phyloP scores from a whole-genome alignment of 768 basidiomycete species.

The Omphalotus guepiniiformis region DNA sequence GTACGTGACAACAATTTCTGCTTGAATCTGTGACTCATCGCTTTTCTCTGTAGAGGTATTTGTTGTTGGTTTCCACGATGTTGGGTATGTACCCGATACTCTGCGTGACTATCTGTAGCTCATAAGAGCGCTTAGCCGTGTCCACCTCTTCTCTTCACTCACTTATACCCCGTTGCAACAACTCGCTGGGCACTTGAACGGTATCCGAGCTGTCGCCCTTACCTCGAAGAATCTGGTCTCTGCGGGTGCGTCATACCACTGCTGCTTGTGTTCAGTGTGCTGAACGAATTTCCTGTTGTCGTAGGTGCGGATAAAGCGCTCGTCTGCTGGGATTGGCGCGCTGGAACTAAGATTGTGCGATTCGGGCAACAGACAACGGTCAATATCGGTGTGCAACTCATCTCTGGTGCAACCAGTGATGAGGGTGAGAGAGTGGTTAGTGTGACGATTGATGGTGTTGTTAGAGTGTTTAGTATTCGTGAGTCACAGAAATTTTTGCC shows the following conservation, averaged over 20 bases:
- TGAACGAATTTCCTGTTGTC: background rate
- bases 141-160: constrained; percentile 83
- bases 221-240: constrained; percentile 84
- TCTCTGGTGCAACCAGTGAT: constrained; percentile 40
- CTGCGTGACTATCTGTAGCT: no score
- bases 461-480: constrained; percentile 89
- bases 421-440: constrained; percentile 86
- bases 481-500: constrained; percentile 23
- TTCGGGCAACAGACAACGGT: constrained; percentile 93
- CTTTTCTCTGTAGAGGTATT: constrained; percentile 60
- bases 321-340: constrained; percentile 89
- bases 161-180: constrained; percentile 84
- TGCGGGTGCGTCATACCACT: constrained; percentile 43
- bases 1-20: constrained; percentile 28
- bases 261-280: background rate
- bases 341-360: constrained; percentile 82
- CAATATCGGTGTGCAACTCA: constrained; percentile 86
- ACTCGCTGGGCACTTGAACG: constrained; percentile 81
- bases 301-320: constrained; percentile 59
- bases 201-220: constrained; percentile 85
- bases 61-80: constrained; percentile 89
- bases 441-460: constrained; percentile 89
- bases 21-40: background rate
- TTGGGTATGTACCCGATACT: constrained; percentile 76
- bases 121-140: no score